Evolutionary conservation across 805 yeast species (phyloP).

Genomic region (Wickerhamomyces kurtzmanii): DNA sequence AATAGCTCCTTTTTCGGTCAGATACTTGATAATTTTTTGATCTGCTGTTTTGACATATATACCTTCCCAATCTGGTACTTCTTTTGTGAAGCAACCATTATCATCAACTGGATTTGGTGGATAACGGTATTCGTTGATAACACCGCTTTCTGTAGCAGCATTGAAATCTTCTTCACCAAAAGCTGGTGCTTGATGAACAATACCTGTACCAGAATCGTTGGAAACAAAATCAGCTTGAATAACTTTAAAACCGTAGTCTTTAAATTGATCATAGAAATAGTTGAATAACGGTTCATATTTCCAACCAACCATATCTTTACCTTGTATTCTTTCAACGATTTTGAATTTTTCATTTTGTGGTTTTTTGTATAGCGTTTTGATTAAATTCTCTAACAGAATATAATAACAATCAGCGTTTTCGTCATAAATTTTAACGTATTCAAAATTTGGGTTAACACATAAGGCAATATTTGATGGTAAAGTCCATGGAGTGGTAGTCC

Average conservation of each 20-base stretch:
- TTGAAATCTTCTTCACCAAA: conserved; percentile 98
- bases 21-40: conserved; percentile 73
- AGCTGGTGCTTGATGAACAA: conserved; percentile 97
- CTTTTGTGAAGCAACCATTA: conserved; percentile 71
- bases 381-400: conserved; percentile 75
- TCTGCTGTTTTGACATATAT: conserved; percentile 94
- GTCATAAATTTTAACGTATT: conserved; percentile 86
- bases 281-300: conserved; percentile 79
- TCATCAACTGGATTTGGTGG: conserved; percentile 97
- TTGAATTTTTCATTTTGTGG: conserved; percentile 85
- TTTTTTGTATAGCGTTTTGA: conserved; percentile 84
- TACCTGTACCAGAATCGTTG: conserved; percentile 96
- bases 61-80: conserved; percentile 70
- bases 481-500: conserved; percentile 99
- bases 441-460: conserved; percentile 85
- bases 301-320: conserved; percentile 69
- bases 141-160: conserved; percentile 67
- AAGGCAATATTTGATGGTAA: conserved; percentile 89
- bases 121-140: conserved; percentile 53
- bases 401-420: conserved; percentile 76
- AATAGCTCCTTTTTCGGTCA: conserved; percentile 70
- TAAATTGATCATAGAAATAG: conserved; percentile 68
- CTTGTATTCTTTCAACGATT: conserved; percentile 71
- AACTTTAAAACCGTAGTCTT: conserved; percentile 75
- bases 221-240: conserved; percentile 79